Evolutionary conservation across 129 eudicot species (phyloP), one percentile per base, ranked within the genome.

Genomic region (Saussurea involucrata): DNA sequence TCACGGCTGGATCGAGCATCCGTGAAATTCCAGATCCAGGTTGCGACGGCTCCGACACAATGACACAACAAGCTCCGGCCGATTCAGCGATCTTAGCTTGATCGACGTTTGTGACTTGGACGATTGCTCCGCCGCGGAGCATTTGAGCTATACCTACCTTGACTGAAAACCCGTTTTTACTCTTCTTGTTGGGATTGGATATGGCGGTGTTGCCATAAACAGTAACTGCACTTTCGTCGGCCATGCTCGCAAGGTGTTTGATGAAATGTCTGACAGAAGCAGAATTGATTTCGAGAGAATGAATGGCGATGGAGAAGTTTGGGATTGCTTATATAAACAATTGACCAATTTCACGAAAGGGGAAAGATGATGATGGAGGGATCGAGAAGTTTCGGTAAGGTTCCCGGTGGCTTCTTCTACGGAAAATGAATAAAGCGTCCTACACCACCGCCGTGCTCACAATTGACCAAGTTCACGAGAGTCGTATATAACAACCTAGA

Each of bases 1-100:
- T 76, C 0, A 91, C 68, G 3, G 82, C 42, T 31, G 97, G 98
- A 81, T 91, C 97, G 10, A 92, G 85, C 98, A 94, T 94, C 68
- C 97, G 85, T 4, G 88, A 78, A 5, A 94, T 81, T 4, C 92
- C 92, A 2, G 46, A 63, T 66, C 80, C 80, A 2, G 78, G 71
- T 25, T 25, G 22, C 2, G 61, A 28, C 1, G 64, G 73, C 27
- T 83, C 88, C 5, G 90, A 37, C 17, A 89, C 91, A 58, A 82
- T 20, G 11, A 94, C 58, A 69, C 96, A 91, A 55, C 93, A 94
- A 22, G 97, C 97, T 27, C 98, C 97, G 36, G 97, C 90, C 4
- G 91, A 87, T 60, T 89, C 96, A n/a, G 98, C 98, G 76, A 86
- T 89, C 83, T 89, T 89, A 31, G 98, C 98, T 82, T 93, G 89